A percentile compares a stretch with the other conserved stretches of the same genome.
These are phyloP conservation scores for Petasospora fabianii DNA, from an alignment of 1,139 yeast species.

Conservation along the genomic window DNA sequence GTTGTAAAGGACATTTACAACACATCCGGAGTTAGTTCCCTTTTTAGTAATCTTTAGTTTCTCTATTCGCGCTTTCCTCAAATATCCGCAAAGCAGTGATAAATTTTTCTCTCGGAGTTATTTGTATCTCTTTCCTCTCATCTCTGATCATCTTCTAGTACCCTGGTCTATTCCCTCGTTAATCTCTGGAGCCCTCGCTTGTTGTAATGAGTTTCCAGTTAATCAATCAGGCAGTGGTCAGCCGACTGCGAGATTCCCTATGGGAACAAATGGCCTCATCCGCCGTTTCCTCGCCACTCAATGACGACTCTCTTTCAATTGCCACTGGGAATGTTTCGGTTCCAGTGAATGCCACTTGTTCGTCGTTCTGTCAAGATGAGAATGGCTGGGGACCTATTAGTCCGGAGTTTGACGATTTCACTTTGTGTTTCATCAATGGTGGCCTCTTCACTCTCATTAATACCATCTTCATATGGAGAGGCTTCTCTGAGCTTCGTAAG, in stretches of 20 bases:
- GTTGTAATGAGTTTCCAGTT: conserved; percentile 8
- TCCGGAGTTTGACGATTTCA: conserved; percentile 54
- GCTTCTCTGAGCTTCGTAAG: conserved; percentile 42
- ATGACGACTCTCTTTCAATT: neutral
- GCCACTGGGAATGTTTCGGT: neutral
- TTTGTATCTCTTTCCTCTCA: no score
- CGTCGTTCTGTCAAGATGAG: conserved; percentile 36
- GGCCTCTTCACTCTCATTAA: conserved; percentile 50
- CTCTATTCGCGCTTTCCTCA: neutral
- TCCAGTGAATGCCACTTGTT: conserved; percentile 7
- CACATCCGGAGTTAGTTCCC: neutral
- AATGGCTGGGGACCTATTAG: conserved; percentile 82
- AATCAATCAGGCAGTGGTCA: conserved; percentile 2
- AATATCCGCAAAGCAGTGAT: no score
- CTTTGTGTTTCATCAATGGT: conserved; percentile 85
- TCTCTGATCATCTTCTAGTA: no score
- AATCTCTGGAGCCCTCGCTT: no score
- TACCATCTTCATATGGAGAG: conserved; percentile 50
- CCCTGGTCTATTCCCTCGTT: no score
- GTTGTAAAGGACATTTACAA: neutral
- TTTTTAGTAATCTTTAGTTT: neutral
- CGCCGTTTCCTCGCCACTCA: neutral
- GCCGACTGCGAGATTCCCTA: conserved; percentile 2
- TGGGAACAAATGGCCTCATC: neutral
- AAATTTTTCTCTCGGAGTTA: no score